Evolutionary conservation across 2,329 filamentous ascomycete genomes (phyloP), one percentile per base, ranked within the genome.

Genomic region (Xylaria sp.): DNA sequence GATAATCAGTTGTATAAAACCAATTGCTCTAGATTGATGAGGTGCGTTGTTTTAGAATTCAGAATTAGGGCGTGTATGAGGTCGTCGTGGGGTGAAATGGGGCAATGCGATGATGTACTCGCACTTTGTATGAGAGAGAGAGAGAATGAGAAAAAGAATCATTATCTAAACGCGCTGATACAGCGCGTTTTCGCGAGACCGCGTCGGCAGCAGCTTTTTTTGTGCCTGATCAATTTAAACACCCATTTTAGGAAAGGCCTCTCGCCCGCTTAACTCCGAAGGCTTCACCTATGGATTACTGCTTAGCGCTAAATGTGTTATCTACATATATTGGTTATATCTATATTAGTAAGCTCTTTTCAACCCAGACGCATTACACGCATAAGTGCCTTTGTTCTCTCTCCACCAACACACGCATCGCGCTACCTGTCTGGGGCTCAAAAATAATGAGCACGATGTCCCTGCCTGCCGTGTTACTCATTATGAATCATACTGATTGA

Each of bases 151-250:
- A 55, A 59, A 64, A 57, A 57, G 44, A 52, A 57, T 42, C 42
- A 57, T 39, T 30, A 30, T 30, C 23, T 30, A 30, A 3, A 55
- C 56, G 62, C 48, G 60, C 54, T 50, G n/a, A 23, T 10, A 39
- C 54, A 55, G 54, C 62, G 59, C 55, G 62, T 60, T 64, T 59
- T 60, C 57, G 62, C 51, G 62, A 62, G 52, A 64, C 62, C 62
- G 60, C 55, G 59, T 58, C 48, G 30, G 9, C 52, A 39, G 23
- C 19, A 23, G 16, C 39, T 16, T 59, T 46, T 46, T 42, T 46
- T 16, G 42, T 46, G 42, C 13, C 42, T 46, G 13, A 46, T 46
- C 61, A 61, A 65, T 65, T 65, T 62, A 65, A 63, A 52, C 18
- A 57, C 55, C 55, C 53, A 49, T 18, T 55, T 60, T 58, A 0